Base-by-base conservation (phyloP, 2,329 filamentous ascomycete species). In the Cytospora piceicola region DNA sequence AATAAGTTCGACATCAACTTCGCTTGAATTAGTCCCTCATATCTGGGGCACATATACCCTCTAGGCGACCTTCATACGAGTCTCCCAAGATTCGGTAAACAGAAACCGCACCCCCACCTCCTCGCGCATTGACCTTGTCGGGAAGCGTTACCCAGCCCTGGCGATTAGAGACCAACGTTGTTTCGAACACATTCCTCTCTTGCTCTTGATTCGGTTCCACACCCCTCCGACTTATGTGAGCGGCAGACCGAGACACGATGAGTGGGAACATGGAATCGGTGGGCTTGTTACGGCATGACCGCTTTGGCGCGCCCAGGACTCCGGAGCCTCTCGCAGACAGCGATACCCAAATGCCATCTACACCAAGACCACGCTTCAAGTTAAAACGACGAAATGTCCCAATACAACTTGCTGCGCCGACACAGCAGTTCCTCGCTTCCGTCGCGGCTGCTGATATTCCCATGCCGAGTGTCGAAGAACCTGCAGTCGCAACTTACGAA, bases 371-470 rank as follows among this genome's bases (percentile, higher is more conserved):
- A 67, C 83, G 83, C 61, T 78, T 88, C 70, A 82, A 80, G 69
- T 75, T 88, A 67, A 85, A 85, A 75, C 81, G 82, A 71, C 85
- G 85, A 70, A 80, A 82, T 71, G 80, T 80, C 46, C 81, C 84
- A 29, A 69, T 69, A 53, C 80, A 82, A 64, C 77, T 85, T 14
- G 75, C 81, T 66, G 86, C 86, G 46, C 86, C 87, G 2, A 89
- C 87, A 1, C 81, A 88, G 71, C 85, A 89, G 59, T 90, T 90
- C 71, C 81, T 90, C n/a, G 87, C 86, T 3, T 89, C 86, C 4
- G 87, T 90, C 65, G 87, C 85, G 54, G 86, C 86, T 22, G 87
- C 86, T 67, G 87, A 90, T 72, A 78, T 88, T 4, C 85, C 87
- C 29, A 83, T 90, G 60, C 87, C 86, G 17, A 89, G 86, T 73